These are phyloP conservation scores for Calonectria leucothoes DNA, from an alignment of 2,329 filamentous ascomycete genomes.

Conservation along the genomic window DNA sequence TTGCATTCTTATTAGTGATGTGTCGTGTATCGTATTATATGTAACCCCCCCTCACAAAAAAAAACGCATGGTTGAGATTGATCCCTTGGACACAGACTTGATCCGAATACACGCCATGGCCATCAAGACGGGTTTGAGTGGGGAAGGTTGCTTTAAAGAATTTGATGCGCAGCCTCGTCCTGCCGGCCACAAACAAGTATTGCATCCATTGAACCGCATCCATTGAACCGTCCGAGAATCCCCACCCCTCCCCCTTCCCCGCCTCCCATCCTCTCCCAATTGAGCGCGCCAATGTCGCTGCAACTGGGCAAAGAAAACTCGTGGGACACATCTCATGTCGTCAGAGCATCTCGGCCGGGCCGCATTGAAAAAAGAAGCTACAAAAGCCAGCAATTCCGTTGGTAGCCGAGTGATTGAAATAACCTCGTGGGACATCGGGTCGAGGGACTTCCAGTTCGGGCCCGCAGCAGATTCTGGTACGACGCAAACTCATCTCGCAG, in stretches of 20 bases:
- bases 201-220: background rate
- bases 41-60: background rate
- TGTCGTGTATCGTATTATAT: background rate
- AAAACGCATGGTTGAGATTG: background rate
- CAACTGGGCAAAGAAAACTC: background rate
- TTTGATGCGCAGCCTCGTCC: background rate
- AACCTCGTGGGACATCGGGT: conserved; percentile 17
- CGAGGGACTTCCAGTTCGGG: conserved; percentile 9
- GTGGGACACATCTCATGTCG: background rate
- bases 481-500: conserved; percentile 18
- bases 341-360: background rate
- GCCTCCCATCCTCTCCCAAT: background rate
- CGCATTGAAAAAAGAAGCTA: background rate
- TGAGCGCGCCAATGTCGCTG: background rate
- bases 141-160: background rate
- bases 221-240: background rate
- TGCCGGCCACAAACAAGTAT: background rate
- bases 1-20: background rate
- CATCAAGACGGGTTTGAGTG: background rate
- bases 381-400: background rate
- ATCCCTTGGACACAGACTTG: background rate
- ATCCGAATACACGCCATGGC: background rate
- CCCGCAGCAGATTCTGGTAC: background rate
- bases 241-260: background rate
- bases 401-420: background rate